Percentiles rank a stretch among this genome's conserved stretches.
Evolutionary conservation across 169 alveolate species (phyloP).

Genomic region (Cryptosporidium canis): DNA sequence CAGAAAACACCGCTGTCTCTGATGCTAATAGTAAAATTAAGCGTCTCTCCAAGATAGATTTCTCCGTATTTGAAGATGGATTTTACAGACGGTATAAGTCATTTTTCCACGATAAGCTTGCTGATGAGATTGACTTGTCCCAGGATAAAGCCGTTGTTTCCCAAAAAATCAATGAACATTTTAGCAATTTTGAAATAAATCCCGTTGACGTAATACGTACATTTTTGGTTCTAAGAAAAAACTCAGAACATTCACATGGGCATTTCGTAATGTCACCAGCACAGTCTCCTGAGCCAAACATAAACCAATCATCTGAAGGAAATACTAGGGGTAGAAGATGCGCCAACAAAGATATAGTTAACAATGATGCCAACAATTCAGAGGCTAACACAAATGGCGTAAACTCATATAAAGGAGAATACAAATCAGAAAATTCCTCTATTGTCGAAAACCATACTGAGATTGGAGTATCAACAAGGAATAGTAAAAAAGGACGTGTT

Average conservation of each 20-base stretch:
- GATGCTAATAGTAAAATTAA: background rate
- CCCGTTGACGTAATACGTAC: slow-evolving; percentile 71
- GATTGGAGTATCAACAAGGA: slow-evolving; percentile 59
- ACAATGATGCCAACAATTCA: background rate
- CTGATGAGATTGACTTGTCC: slow-evolving; percentile 20
- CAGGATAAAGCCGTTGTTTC: slow-evolving; percentile 27
- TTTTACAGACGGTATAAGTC: slow-evolving; percentile 57
- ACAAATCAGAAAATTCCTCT: slow-evolving; percentile 35
- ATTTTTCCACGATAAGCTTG: slow-evolving; percentile 37
- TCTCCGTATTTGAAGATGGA: slow-evolving; percentile 52
- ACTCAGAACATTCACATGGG: slow-evolving; percentile 57
- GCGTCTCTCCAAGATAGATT: slow-evolving; percentile 32
- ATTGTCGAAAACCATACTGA: slow-evolving; percentile 19
- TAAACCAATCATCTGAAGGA: slow-evolving; percentile 14
- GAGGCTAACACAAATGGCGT: background rate
- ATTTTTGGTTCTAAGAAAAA: slow-evolving; percentile 51
- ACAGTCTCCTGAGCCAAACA: slow-evolving; percentile 64
- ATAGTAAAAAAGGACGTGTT: slow-evolving; percentile 51
- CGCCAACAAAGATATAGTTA: slow-evolving; percentile 21
- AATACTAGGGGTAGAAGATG: slow-evolving; percentile 33
- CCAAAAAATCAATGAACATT: slow-evolving; percentile 49
- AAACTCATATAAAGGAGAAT: slow-evolving; percentile 32
- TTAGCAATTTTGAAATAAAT: slow-evolving; percentile 57
- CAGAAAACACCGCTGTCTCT: background rate
- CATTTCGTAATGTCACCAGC: slow-evolving; percentile 60